Conservation (phyloP, 2,329 filamentous ascomycete genomes). For the Sclerotinia nivalis region DNA sequence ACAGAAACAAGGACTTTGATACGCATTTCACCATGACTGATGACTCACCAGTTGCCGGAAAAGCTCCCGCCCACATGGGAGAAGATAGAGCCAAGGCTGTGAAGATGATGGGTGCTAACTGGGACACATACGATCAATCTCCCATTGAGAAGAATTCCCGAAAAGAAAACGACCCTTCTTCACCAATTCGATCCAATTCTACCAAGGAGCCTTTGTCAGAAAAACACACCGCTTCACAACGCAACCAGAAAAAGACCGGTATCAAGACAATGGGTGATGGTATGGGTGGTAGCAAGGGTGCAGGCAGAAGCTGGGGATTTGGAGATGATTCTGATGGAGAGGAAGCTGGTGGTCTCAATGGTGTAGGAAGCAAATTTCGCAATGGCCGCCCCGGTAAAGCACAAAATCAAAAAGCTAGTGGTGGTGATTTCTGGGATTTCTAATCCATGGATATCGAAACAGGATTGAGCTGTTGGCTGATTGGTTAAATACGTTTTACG, state of each 20-base stretch:
- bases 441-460: slow-evolving; percentile 27
- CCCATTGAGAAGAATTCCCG: slow-evolving; percentile 47
- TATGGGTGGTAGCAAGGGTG: slow-evolving; percentile 51
- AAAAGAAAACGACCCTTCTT: slow-evolving; percentile 38
- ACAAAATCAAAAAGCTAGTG: slow-evolving; percentile 36
- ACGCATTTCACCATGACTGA: slow-evolving; percentile 77
- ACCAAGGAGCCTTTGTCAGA: slow-evolving; percentile 20
- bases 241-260: slow-evolving; percentile 32
- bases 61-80: slow-evolving; percentile 48
- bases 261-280: slow-evolving; percentile 53
- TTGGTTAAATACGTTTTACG: slow-evolving; percentile 2
- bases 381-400: slow-evolving; percentile 38
- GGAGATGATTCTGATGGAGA: slow-evolving; percentile 53
- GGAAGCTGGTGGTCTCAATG: slow-evolving; percentile 36
- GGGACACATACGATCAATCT: slow-evolving; percentile 57
- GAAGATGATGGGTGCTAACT: slow-evolving; percentile 70
- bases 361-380: slow-evolving; percentile 28
- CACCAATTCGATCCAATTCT: background rate
- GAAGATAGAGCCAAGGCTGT: slow-evolving; percentile 68
- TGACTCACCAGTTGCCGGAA: slow-evolving; percentile 55
- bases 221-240: slow-evolving; percentile 30
- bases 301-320: slow-evolving; percentile 54
- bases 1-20: slow-evolving; percentile 74
- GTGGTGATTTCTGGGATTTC: slow-evolving; percentile 44
- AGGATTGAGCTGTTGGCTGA: background rate